These are phyloP conservation scores for Spergularia marina DNA, from an alignment of 148 eudicot genomes.

Conservation along the genomic window DNA sequence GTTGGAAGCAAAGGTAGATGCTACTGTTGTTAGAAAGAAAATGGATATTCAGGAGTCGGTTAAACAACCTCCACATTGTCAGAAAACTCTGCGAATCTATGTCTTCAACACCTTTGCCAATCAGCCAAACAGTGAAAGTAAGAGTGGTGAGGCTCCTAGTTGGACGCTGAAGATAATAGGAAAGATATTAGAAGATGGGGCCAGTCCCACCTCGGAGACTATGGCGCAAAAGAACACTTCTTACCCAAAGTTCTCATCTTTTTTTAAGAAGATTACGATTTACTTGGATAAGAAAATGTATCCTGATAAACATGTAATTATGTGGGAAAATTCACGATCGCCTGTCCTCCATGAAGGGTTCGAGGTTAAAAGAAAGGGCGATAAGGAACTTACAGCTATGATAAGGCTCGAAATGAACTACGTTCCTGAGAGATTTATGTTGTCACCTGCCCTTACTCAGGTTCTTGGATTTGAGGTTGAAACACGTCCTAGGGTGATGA, in stretches of 20 bases:
- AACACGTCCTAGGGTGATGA: constrained; percentile 66
- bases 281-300: constrained; percentile 81
- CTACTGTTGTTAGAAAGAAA: constrained; percentile 70
- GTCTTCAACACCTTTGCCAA: constrained; percentile 78
- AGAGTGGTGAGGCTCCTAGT: constrained; percentile 55
- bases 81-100: constrained; percentile 68
- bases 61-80: constrained; percentile 53
- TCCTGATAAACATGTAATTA: constrained; percentile 73
- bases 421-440: constrained; percentile 66
- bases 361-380: constrained; percentile 90
- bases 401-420: constrained; percentile 85
- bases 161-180: constrained; percentile 91
- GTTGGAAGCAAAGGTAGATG: constrained; percentile 73
- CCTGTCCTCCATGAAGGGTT: constrained; percentile 76
- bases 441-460: constrained; percentile 67
- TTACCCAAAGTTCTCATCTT: constrained; percentile 76
- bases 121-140: constrained; percentile 42
- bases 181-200: constrained; percentile 63
- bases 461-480: constrained; percentile 84
- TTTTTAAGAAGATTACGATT: constrained; percentile 77
- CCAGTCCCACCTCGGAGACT: constrained; percentile 32
- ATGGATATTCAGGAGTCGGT: constrained; percentile 57
- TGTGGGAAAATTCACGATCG: constrained; percentile 85
- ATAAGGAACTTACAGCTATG: constrained; percentile 83
- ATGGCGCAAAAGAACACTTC: constrained; percentile 22